A percentile compares a stretch with the other conserved stretches of the same genome.
phyloP scores from a whole-genome alignment of 805 yeast species.

The Barnettozyma sucrosica region DNA sequence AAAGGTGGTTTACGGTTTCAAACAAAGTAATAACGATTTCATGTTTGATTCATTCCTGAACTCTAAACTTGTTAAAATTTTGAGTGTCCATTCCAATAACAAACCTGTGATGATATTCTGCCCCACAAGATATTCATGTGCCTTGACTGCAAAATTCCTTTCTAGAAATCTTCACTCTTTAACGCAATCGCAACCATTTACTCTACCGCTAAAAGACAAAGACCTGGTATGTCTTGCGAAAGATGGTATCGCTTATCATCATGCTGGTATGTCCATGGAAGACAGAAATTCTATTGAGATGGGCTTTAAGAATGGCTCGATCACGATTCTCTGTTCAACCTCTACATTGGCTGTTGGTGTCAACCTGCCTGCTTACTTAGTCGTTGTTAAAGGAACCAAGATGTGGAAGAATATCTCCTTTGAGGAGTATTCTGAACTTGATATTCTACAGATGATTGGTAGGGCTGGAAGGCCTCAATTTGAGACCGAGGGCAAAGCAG shows the following conservation, averaged over 20 bases:
- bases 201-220: slow-evolving; percentile 21
- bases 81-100: slow-evolving; percentile 32
- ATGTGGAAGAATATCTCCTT: slow-evolving; percentile 47
- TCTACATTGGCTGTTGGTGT: slow-evolving; percentile 59
- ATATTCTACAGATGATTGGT: slow-evolving; percentile 58
- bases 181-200: neutral
- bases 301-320: slow-evolving; percentile 36
- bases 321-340: slow-evolving; percentile 47
- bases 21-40: slow-evolving; percentile 37
- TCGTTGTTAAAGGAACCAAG: slow-evolving; percentile 56
- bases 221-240: slow-evolving; percentile 22
- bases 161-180: slow-evolving; percentile 14
- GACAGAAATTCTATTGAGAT: slow-evolving; percentile 44
- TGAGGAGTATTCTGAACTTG: slow-evolving; percentile 49
- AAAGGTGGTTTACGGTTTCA: slow-evolving; percentile 39
- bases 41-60: slow-evolving; percentile 42
- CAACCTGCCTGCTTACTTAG: slow-evolving; percentile 55
- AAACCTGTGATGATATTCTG: slow-evolving; percentile 48
- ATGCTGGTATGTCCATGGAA: slow-evolving; percentile 47
- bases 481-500: slow-evolving; percentile 43
- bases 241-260: slow-evolving; percentile 48
- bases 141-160: slow-evolving; percentile 40
- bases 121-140: slow-evolving; percentile 45
- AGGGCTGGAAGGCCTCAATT: slow-evolving; percentile 60
- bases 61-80: slow-evolving; percentile 34